A percentile compares a stretch with the other conserved stretches of the same genome.
Conservation (phyloP, 2,329 filamentous ascomycete species). For the Didymella lethalis region DNA sequence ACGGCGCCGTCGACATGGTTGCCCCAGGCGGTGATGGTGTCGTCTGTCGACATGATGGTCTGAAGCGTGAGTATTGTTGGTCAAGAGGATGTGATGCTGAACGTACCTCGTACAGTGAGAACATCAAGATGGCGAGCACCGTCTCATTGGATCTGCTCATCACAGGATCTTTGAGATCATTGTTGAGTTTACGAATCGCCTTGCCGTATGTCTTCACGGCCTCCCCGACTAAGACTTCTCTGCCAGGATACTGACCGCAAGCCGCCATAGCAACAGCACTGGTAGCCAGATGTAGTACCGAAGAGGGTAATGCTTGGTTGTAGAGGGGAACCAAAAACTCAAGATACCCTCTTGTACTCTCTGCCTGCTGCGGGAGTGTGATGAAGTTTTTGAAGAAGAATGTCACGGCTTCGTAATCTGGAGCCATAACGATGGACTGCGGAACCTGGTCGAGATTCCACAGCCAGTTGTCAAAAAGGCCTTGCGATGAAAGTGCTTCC, state of each 20-base stretch:
- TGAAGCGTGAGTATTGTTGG: conserved; percentile 13
- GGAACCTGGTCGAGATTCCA: conserved; percentile 45
- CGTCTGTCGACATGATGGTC: conserved; percentile 51
- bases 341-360: conserved; percentile 50
- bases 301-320: conserved; percentile 43
- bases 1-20: conserved; percentile 54
- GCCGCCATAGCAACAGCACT: conserved; percentile 51
- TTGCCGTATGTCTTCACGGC: conserved; percentile 49
- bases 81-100: background rate
- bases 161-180: conserved; percentile 47
- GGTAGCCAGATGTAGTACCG: conserved; percentile 52
- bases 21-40: conserved; percentile 50
- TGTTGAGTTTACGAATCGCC: conserved; percentile 49
- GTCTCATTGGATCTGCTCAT: conserved; percentile 50
- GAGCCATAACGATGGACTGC: conserved; percentile 37
- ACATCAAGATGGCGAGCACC: conserved; percentile 51
- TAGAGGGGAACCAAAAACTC: conserved; percentile 52
- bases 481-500: conserved; percentile 21
- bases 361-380: conserved; percentile 48
- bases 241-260: conserved; percentile 50
- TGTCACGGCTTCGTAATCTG: conserved; percentile 49
- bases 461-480: conserved; percentile 39
- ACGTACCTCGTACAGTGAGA: conserved; percentile 54
- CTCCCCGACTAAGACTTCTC: conserved; percentile 43
- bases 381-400: conserved; percentile 56